A percentile compares a stretch with the other conserved stretches of the same genome.
phyloP scores from a whole-genome alignment of 208 protist genomes.

The Trypanosoma boissoni region DNA sequence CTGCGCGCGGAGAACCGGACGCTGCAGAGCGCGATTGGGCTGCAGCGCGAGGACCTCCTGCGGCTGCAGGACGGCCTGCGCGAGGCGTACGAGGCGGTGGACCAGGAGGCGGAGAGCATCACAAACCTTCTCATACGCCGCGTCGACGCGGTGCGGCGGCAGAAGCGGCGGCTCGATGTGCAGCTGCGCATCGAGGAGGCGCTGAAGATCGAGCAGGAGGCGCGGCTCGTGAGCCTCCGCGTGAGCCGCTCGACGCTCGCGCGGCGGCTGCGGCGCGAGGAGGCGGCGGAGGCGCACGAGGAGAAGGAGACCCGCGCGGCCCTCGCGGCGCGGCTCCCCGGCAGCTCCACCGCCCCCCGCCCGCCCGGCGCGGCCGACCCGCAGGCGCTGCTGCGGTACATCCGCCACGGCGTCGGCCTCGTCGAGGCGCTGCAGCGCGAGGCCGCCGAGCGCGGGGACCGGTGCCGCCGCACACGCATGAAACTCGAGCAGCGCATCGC shows the following conservation, averaged over 20 bases:
- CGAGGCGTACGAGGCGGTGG: conserved; percentile 46
- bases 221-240: conserved; percentile 42
- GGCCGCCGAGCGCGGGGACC: conserved; percentile 37
- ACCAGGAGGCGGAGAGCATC: conserved; percentile 71
- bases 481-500: conserved; percentile 51
- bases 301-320: conserved; percentile 46
- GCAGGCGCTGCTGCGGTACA: conserved; percentile 59
- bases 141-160: conserved; percentile 41
- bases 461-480: conserved; percentile 43
- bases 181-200: conserved; percentile 27
- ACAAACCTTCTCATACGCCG: conserved; percentile 68
- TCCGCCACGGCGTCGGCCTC: conserved; percentile 55
- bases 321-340: conserved; percentile 43
- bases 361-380: conserved; percentile 35
- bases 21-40: conserved; percentile 42
- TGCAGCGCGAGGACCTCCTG: conserved; percentile 36
- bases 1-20: conserved; percentile 46
- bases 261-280: conserved; percentile 57
- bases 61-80: conserved; percentile 51
- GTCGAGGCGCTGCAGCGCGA: conserved; percentile 57
- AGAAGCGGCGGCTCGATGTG: conserved; percentile 38
- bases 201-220: conserved; percentile 34
- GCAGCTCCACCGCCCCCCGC: conserved; percentile 33
- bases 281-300: no score
- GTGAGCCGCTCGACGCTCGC: conserved; percentile 41